These are phyloP conservation scores for Candida pini DNA, from an alignment of 805 yeast species.

Conservation along the genomic window DNA sequence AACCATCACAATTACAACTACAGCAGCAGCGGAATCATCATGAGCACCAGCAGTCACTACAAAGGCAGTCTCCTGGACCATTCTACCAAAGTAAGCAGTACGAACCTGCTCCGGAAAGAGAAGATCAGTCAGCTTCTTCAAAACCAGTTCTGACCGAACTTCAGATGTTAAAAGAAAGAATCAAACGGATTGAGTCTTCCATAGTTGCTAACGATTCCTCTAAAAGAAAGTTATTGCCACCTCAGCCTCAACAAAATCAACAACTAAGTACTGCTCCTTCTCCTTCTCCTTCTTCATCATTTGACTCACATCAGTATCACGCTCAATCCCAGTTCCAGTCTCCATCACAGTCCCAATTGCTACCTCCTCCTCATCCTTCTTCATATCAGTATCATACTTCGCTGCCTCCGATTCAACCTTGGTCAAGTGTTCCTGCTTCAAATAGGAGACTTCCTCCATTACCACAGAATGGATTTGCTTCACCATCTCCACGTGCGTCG, in stretches of 20 bases:
- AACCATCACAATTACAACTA: neutral
- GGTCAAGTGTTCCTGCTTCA: conserved; percentile 3
- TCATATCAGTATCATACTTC: conserved; percentile 8
- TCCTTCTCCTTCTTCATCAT: neutral
- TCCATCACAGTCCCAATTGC: neutral
- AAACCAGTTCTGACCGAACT: conserved; percentile 24
- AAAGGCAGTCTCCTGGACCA: no score
- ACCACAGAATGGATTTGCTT: neutral
- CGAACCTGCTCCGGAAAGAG: no score
- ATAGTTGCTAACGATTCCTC: conserved; percentile 31
- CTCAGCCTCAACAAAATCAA: neutral
- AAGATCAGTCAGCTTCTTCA: no score
- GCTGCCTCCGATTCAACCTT: conserved; percentile 19
- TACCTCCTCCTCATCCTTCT: conserved; percentile 8
- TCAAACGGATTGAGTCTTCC: conserved; percentile 41
- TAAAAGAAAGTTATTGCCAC: no score
- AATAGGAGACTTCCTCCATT: neutral
- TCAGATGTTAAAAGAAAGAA: conserved; percentile 35
- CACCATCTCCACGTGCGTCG: neutral
- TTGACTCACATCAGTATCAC: neutral
- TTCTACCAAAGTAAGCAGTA: no score
- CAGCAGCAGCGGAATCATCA: neutral
- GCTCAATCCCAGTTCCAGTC: neutral
- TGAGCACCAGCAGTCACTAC: neutral
- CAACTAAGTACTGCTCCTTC: no score